Base-by-base conservation (phyloP, 495 filamentous ascomycete species). In the Penicillium coprophilum region DNA sequence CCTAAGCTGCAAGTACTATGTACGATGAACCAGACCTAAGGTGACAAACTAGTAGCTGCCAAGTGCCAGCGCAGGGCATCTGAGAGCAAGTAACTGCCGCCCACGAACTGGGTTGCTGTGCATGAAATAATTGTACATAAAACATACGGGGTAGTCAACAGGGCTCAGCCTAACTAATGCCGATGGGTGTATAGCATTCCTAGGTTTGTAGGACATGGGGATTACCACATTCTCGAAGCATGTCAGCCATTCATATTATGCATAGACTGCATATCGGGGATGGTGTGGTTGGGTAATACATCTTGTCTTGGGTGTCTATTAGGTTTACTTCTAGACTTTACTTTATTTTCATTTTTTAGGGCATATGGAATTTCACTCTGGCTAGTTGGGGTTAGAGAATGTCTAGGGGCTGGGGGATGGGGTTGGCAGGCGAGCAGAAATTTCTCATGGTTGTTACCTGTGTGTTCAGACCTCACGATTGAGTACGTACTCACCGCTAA, bases 211-310 rank as follows among this genome's bases (percentile, higher is more conserved):
- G 23, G 2, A 4, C 11, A 27, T 17, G 48, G 10, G 41, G 36
- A 39, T 38, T 39, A 48, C 61, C 53, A 58, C 64, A 60, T 67
- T 67, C 64, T 64, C 61, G 64, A 64, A 67, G 58, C 53, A 61
- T 64, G 45, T 51, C 56, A 30, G 36, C 32, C 45, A 30, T 47
- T 47, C 27, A 28, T 0, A 39, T 51, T 28, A 23, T 24, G 34
- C 32, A 38, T 20, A 21, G 13, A 23, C 10, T 40, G 49, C 48
- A 51, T n/a, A 50, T 50, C n/a, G 24, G 23, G 21, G 21, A 10
- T 27, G 48, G 24, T 45, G 11, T 20, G 27, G 13, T 9, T 27
- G 44, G 6, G 1, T 46, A 27, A 8, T n/a, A 23, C 41, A 44
- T 44, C 13, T 24, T 6, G 41, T 21, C 12, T 24, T 24, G 43